Evolutionary conservation across 2,329 filamentous ascomycete genomes (phyloP), one percentile per base, ranked within the genome.

Genomic region (Corniculantispora saksenae): DNA sequence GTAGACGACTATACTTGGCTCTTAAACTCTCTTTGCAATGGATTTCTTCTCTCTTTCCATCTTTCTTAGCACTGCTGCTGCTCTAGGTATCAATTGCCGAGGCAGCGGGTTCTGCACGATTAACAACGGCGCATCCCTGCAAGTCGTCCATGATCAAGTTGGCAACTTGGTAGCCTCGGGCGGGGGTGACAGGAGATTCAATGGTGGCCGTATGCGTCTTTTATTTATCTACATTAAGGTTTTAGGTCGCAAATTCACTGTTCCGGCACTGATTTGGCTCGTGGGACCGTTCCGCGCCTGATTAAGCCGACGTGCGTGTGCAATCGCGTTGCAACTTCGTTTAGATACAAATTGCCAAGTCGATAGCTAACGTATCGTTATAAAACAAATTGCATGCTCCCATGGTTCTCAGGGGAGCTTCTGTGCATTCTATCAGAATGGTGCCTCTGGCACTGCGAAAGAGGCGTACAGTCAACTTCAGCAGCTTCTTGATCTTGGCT

Each of bases 71-170:
- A 32, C 47, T 29, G 62, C 62, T 15, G 43, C 59, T 23, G 66
- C 67, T 17, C 61, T 67, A 15, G 67, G 66, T 13, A 67, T 68
- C 58, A 68, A 68, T 54, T 68, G 67, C 55, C 63, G 64, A 6
- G 66, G 67, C 38, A 66, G 63, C 38, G 56, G 53, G 23, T 47
- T 61, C 45, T 68, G 67, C 63, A 51, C 1, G 13, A 2, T 51
- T 53, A 68, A 64, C 60, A n/a, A 32, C n/a, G 62, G 61, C 29
- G 63, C 62, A 35, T 67, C 67, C 9, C 27, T 67, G 43, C 57
- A 66, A 47, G 54, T 51, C 12, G 63, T 65, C 27, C 63, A 65
- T n/a, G 63, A 61, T 27, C 63, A 65, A n/a, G 35, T 68, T 35
- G 65, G 67, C 55, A 56, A 57, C 56, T 48, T 68, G 3, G 45